Conservation (phyloP, 2,329 filamentous ascomycete genomes). For the Aspergillus sp. region DNA sequence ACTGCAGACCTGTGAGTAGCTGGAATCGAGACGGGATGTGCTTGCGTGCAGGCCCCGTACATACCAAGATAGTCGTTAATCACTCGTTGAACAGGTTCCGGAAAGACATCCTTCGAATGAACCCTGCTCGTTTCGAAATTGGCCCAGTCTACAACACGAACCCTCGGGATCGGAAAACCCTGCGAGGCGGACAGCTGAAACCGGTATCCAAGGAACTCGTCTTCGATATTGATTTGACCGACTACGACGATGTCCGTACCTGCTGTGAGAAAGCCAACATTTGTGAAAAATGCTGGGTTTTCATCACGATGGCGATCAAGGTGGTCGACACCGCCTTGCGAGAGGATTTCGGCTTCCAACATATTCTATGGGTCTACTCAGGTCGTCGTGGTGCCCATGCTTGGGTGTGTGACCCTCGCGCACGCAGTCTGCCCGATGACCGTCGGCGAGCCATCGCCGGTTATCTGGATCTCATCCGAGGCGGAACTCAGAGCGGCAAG, state of each 20-base stretch:
- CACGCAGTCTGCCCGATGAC: slow-evolving; percentile 78
- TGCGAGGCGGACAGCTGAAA: slow-evolving; percentile 75
- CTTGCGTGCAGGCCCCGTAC: background rate
- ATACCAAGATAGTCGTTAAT: slow-evolving; percentile 2
- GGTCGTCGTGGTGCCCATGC: slow-evolving; percentile 95
- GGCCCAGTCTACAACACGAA: slow-evolving; percentile 95
- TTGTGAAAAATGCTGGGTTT: slow-evolving; percentile 91
- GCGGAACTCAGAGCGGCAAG: slow-evolving; percentile 81
- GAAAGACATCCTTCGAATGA: slow-evolving; percentile 83
- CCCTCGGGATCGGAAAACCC: slow-evolving; percentile 84
- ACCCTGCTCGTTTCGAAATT: slow-evolving; percentile 95
- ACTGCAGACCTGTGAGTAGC: slow-evolving; percentile 59
- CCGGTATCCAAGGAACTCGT: slow-evolving; percentile 91
- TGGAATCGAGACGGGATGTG: background rate
- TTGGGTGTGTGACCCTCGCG: slow-evolving; percentile 92
- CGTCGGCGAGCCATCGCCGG: slow-evolving; percentile 80
- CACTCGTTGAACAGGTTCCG: slow-evolving; percentile 59
- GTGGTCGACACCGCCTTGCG: slow-evolving; percentile 82
- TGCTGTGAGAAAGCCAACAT: slow-evolving; percentile 94
- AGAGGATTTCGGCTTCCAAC: slow-evolving; percentile 94
- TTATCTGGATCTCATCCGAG: slow-evolving; percentile 87
- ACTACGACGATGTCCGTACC: slow-evolving; percentile 95
- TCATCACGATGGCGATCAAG: slow-evolving; percentile 97
- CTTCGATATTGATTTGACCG: slow-evolving; percentile 99
- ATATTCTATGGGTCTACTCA: slow-evolving; percentile 98